Base-by-base conservation (phyloP, 192 early-diverging fungal species). In the Oehlia diaphana region DNA sequence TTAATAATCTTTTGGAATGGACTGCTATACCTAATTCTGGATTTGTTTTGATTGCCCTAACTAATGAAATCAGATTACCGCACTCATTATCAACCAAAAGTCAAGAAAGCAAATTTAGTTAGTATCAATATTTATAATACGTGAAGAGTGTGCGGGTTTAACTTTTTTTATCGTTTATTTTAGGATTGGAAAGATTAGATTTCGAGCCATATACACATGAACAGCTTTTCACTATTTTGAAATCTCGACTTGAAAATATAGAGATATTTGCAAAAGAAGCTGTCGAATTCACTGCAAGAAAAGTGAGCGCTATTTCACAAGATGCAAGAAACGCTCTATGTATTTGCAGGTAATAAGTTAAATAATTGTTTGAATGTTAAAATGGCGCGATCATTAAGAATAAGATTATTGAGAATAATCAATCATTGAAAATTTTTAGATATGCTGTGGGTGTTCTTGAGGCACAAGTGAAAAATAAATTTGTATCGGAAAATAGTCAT, bases 1-100 rank as follows among this genome's bases (percentile, higher is more conserved):
- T 99, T 88, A 99, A 98, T 86, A 99, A 98, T 82, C 96, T 99
- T 79, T 98, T 99, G 77, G 95, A 98, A 66, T 99, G 97, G 97
- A 96, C 98, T 21, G 94, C 92, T 63, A 89, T 94, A 31, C 85
- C 90, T 10, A 86, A 93, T 78, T 95, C 96, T 16, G 87, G 92
- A 76, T 83, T 99, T 16, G 93, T 98, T 78, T 94, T 99, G 3
- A 86, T 99, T 63, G 97, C 97, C 0, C 93, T 99, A 72, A 97
- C 98, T 49, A 99, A 99, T 83, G 98, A 97, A 0, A 99, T 99
- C 96, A 96, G 99, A 80, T 83, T 99, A 23, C 97, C 97, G 0
- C 97, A 99, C 79, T 90, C 96, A 68, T 90, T 97, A 87, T 87
- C 97, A 28, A 87, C 89, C 8, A 95, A 96, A 83, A 95, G 95